phyloP scores from a whole-genome alignment of 2,329 filamentous ascomycete species.

The Colletotrichum godetiae region DNA sequence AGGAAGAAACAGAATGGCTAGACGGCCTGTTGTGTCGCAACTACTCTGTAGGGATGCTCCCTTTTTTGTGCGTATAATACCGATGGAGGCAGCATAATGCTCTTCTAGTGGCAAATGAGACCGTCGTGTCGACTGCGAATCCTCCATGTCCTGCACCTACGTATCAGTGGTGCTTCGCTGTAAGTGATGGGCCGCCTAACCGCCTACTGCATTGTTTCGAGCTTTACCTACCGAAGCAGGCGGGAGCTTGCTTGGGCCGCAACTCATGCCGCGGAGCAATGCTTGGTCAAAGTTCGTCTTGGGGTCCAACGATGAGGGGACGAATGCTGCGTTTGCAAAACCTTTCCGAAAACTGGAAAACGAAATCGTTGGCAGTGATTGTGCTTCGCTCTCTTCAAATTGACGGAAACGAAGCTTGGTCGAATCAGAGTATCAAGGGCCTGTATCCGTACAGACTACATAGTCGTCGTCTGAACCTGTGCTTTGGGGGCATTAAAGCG shows the following conservation, averaged over 20 bases:
- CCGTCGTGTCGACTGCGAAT: background rate
- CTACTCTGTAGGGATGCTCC: too few species aligned
- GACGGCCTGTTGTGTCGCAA: background rate
- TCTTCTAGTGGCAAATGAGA: background rate
- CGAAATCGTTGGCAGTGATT: background rate
- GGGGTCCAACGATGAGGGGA: background rate
- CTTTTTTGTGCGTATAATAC: background rate
- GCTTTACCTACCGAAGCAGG: background rate
- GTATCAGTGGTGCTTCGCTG: background rate
- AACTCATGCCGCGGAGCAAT: background rate
- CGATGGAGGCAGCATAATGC: background rate
- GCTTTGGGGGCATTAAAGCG: conserved; percentile 5
- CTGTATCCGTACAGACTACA: background rate
- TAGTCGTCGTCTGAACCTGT: background rate
- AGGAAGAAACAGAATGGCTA: background rate
- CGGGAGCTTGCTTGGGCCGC: background rate
- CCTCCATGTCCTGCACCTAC: background rate
- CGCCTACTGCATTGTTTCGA: background rate
- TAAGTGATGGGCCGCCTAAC: background rate
- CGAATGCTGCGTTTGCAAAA: background rate
- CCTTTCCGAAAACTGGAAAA: background rate
- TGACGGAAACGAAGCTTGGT: background rate
- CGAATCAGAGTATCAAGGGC: background rate
- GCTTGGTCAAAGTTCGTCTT: background rate
- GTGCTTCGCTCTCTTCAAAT: background rate